phyloP scores from a whole-genome alignment of 139 green algal species.

The Bryopsis sp. region DNA sequence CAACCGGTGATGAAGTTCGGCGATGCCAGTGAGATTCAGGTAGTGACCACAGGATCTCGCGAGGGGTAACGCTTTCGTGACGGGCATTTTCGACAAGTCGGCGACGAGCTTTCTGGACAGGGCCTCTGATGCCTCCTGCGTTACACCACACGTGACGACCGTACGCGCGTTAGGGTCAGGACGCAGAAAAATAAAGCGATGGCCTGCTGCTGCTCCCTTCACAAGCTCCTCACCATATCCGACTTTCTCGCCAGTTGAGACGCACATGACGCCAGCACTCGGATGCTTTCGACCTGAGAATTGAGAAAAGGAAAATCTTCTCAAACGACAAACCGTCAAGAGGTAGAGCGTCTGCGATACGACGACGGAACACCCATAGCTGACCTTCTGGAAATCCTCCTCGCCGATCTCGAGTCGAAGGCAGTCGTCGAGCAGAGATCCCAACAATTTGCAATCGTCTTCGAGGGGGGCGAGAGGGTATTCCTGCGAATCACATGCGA shows the following conservation, averaged over 20 bases:
- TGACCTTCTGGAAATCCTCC: constrained; percentile 64
- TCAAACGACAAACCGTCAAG: background rate
- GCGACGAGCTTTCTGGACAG: constrained; percentile 56
- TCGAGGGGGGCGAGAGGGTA: constrained; percentile 56
- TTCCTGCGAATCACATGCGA: constrained; percentile 32
- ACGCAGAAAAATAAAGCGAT: too few species aligned
- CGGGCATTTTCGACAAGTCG: constrained; percentile 64
- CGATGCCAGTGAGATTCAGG: constrained; percentile 69
- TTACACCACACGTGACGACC: background rate
- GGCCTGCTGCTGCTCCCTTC: too few species aligned
- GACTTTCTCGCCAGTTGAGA: constrained; percentile 38
- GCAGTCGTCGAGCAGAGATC: constrained; percentile 68
- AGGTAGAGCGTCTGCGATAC: constrained; percentile 10
- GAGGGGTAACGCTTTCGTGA: constrained; percentile 76
- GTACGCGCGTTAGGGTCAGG: background rate
- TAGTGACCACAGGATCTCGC: constrained; percentile 74
- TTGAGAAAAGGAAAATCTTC: background rate
- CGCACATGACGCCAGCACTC: constrained; percentile 47
- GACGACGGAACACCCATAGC: background rate
- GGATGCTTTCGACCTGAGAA: constrained; percentile 47
- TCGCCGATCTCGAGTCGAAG: constrained; percentile 72
- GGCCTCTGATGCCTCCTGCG: constrained; percentile 35
- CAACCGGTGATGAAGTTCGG: constrained; percentile 73
- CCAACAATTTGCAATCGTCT: constrained; percentile 81
- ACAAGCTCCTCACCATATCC: constrained; percentile 37